Base-by-base conservation (phyloP, 345 rosid genomes). In the Gynandropsis gynandra region DNA sequence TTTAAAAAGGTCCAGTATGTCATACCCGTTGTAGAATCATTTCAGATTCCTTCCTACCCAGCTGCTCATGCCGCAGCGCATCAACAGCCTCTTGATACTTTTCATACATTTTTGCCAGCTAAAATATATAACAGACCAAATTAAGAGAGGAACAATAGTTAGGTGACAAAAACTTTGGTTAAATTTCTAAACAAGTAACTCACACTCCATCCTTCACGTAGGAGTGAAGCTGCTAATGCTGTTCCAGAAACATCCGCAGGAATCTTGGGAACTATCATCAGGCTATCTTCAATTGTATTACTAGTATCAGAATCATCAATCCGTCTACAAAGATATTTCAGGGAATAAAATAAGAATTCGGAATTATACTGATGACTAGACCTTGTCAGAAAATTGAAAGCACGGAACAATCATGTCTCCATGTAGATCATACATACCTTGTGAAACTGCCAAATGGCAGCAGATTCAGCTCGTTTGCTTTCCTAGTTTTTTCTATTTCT, bases 191-290 rank as follows among this genome's bases (percentile, higher is more conserved):
- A 57, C 6, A 41, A 46, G 34, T 45, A 43, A 73, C 95, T 80
- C 68, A 90, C 98, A 77, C 98, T 90, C 98, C 98, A 90, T 42
- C 98, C 98, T 66, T 90, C 98, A 47, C 96, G 96, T 65, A 90
- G 72, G 68, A 90, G 77, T 41, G 96, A 87, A 59, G 98, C 95
- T 20, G 98, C 98, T 60, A 90, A 61, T 19, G 96, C 89, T 21
- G 96, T 90, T 73, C 95, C 98, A 38, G 96, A 90, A 55, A 90
- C 85, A 68, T 95, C 96, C 35, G 51, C 74, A 19, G 98, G 98
- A 54, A 90, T 77, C 77, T 69, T 83, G 12, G 96, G 80, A 55
- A 87, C 73, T 66, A 77, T 50, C 20, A 34, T 41, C 18, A 16
- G 70, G 66, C 67, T 61, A 63, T 69, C 83, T 68, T 76, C 92